Evolutionary conservation across 1,139 yeast genomes (phyloP).

Genomic region (Sugiyamaella pinicola): DNA sequence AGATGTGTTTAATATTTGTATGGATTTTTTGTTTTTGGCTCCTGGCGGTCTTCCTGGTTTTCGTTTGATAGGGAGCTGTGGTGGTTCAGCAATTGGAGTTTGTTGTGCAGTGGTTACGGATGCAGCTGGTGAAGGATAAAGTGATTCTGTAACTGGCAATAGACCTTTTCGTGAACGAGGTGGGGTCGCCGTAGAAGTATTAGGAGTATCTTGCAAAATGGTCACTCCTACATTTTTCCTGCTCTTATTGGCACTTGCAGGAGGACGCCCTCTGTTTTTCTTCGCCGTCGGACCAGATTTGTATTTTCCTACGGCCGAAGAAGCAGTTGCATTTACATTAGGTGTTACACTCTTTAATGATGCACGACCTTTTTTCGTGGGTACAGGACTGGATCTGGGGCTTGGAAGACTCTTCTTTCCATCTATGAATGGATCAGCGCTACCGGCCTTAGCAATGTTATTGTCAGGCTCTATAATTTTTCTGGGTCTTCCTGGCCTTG

Average conservation of each 20-base stretch:
- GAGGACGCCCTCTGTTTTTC: neutral
- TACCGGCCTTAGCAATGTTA: neutral
- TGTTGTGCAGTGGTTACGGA: neutral
- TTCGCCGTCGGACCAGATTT: no score
- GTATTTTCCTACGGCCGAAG: neutral
- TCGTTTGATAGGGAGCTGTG: neutral
- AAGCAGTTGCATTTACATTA: neutral
- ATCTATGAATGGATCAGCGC: neutral
- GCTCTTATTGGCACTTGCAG: neutral
- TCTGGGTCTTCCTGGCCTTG: conserved; percentile 4
- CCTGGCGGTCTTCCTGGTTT: conserved; percentile 13
- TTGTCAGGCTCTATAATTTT: neutral
- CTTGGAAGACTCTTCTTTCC: neutral
- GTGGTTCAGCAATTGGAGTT: neutral
- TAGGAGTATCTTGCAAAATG: neutral
- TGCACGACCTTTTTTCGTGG: neutral
- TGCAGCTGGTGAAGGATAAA: neutral
- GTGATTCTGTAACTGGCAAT: neutral
- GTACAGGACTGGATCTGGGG: neutral
- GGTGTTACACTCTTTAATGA: neutral
- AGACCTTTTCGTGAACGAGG: neutral
- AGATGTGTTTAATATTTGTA: neutral
- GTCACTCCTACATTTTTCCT: neutral
- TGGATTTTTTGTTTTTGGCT: conserved; percentile 9
- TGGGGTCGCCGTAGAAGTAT: neutral